phyloP scores from a whole-genome alignment of 768 basidiomycete species.

The Fomitopsis serialis region DNA sequence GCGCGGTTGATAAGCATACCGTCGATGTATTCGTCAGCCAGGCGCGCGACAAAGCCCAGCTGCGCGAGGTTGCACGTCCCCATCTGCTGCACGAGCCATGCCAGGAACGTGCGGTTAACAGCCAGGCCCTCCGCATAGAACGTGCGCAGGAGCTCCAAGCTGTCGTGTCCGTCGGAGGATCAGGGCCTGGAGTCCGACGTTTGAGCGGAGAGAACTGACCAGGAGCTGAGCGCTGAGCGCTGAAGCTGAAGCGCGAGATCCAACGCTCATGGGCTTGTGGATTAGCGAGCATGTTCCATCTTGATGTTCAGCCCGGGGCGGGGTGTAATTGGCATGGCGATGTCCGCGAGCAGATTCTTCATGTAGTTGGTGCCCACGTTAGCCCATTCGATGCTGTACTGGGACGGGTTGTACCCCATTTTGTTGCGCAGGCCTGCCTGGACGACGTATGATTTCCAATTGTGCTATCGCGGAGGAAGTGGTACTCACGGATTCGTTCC shows the following conservation, averaged over 20 bases:
- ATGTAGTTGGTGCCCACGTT: constrained; percentile 74
- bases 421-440: constrained; percentile 75
- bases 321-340: constrained; percentile 74
- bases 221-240: too few species aligned
- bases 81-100: constrained; percentile 79
- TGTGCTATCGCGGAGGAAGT: background rate
- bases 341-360: constrained; percentile 78
- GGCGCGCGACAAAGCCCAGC: constrained; percentile 64
- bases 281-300: constrained; percentile 70
- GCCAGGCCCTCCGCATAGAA: constrained; percentile 81
- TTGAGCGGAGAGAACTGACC: constrained; percentile 37
- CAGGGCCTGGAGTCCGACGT: too few species aligned
- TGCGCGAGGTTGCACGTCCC: constrained; percentile 76
- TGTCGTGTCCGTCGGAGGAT: constrained; percentile 20
- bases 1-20: constrained; percentile 65
- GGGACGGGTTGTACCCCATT: constrained; percentile 73
- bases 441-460: background rate
- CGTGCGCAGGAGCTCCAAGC: constrained; percentile 64
- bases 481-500: constrained; percentile 69
- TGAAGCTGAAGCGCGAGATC: constrained; percentile 74
- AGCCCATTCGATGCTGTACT: constrained; percentile 84
- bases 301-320: constrained; percentile 76
- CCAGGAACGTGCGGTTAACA: constrained; percentile 69
- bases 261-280: constrained; percentile 64
- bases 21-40: constrained; percentile 80